Evolutionary conservation across 208 protist genomes (phyloP), one percentile per base, ranked within the genome.

Genomic region (Polymyxa betae): DNA sequence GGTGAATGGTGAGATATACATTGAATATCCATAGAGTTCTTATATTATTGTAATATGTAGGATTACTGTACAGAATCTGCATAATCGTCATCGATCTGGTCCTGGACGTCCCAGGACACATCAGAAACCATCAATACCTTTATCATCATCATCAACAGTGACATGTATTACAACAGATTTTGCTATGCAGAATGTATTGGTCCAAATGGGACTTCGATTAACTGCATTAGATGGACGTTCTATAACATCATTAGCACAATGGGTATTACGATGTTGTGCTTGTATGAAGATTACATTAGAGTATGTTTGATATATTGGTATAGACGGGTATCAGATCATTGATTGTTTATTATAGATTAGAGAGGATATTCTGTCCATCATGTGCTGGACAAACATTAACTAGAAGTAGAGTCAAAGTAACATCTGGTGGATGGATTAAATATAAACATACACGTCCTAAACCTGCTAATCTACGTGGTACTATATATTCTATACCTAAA

Each of bases 101-200:
- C n/a, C n/a, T n/a, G n/a, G n/a, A n/a, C n/a, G n/a, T n/a, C n/a
- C n/a, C n/a, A n/a, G n/a, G n/a, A n/a, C n/a, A n/a, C n/a, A n/a
- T n/a, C n/a, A n/a, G n/a, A n/a, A n/a, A n/a, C n/a, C n/a, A n/a
- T n/a, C n/a, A n/a, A n/a, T n/a, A 5, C 49, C 49, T 24, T 5
- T 29, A 60, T 5, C 49, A n/a, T 82, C n/a, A 43, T 38, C 72
- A n/a, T 82, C 72, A 43, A 45, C 72, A 5, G 72, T 82, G 16
- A 38, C 72, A 5, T 82, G 72, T 43, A 43, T 82, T 12, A 82
- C 72, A n/a, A 82, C 72, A 5, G 72, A 82, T 82, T 82, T 82
- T n/a, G 72, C 72, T 43, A 82, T 82, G 72, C 72, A 82, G n/a
- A 82, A 82, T 43, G 72, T 82, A n/a, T 38, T 82, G 72, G 16